A percentile compares a stretch with the other conserved stretches of the same genome.
Conservation (phyloP, 2,329 filamentous ascomycete genomes). For the Fusarium austroafricanum region DNA sequence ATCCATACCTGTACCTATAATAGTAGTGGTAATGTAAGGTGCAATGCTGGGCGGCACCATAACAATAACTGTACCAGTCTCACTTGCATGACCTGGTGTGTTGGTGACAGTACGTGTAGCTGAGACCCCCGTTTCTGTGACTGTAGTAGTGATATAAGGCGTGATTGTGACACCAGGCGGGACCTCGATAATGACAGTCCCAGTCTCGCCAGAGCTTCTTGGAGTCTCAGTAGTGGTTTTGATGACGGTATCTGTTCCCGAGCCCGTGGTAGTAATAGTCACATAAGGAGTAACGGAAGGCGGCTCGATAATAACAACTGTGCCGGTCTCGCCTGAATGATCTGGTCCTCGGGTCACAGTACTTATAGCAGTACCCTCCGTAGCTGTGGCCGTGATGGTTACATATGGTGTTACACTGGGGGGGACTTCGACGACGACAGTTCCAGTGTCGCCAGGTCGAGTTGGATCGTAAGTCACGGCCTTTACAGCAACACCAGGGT, state of each 20-base stretch:
- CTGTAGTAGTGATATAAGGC: not conserved
- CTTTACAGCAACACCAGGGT: too few species aligned
- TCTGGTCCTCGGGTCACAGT: too few species aligned
- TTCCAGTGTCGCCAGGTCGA: not conserved
- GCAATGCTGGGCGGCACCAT: not conserved
- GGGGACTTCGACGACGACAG: too few species aligned
- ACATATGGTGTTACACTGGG: too few species aligned
- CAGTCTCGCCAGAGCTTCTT: not conserved
- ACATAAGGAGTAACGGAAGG: not conserved
- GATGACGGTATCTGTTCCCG: not conserved
- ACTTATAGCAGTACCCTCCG: too few species aligned
- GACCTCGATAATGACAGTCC: not conserved
- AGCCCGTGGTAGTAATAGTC: not conserved
- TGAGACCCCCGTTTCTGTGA: not conserved
- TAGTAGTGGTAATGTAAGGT: not conserved
- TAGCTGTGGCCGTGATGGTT: too few species aligned
- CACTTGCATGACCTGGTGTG: not conserved
- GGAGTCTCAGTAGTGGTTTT: not conserved
- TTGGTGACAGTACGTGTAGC: not conserved
- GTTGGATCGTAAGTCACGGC: not conserved
- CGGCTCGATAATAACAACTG: not conserved
- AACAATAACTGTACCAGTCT: too few species aligned
- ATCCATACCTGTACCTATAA: too few species aligned
- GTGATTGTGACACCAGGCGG: not conserved
- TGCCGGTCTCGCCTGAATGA: too few species aligned